Conservation (phyloP, 139 green algal species). For the Monoraphidium neglectum region DNA sequence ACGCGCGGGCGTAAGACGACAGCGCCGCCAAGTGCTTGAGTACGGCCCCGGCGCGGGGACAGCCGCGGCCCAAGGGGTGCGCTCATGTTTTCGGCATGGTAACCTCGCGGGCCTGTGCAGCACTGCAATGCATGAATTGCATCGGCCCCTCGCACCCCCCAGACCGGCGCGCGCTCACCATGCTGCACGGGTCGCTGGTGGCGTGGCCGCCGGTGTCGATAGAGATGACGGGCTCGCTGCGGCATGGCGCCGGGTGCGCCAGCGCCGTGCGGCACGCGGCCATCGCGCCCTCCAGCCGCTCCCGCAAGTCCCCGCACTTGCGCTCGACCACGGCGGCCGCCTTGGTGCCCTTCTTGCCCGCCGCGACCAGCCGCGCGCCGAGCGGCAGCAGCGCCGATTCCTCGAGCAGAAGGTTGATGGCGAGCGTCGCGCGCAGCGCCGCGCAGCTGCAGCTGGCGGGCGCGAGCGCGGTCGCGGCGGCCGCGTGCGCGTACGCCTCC, state of each 20-base stretch:
- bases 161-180: too few species aligned
- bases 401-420: conserved; percentile 68
- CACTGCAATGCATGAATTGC: too few species aligned
- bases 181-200: conserved; percentile 37
- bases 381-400: conserved; percentile 40
- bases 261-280: conserved; percentile 46
- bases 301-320: conserved; percentile 33
- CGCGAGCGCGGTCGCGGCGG: conserved; percentile 42
- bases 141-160: too few species aligned
- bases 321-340: conserved; percentile 7
- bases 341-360: conserved; percentile 2
- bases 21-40: too few species aligned
- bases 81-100: too few species aligned
- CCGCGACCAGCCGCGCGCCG: background rate
- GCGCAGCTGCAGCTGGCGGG: conserved; percentile 51
- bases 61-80: too few species aligned
- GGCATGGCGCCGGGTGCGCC: conserved; percentile 29
- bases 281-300: conserved; percentile 45
- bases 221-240: conserved; percentile 60
- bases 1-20: background rate
- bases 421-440: conserved; percentile 55
- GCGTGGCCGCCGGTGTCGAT: conserved; percentile 38
- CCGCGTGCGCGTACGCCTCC: conserved; percentile 39
- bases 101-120: too few species aligned
- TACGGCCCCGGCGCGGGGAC: too few species aligned